These are phyloP conservation scores for Colletotrichum scovillei DNA, from an alignment of 2,329 filamentous ascomycete species.

Conservation along the genomic window DNA sequence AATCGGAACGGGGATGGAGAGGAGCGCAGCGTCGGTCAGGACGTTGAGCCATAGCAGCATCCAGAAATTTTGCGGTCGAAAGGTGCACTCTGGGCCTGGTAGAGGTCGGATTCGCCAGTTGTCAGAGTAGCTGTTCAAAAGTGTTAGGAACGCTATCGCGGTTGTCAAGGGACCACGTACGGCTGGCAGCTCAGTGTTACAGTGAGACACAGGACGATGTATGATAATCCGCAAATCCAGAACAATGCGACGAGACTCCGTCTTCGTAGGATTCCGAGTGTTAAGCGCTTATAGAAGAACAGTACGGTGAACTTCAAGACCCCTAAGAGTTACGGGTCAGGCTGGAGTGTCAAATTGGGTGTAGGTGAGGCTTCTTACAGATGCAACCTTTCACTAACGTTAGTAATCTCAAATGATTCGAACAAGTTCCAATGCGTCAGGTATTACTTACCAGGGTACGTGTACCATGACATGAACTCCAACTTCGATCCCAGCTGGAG, in stretches of 20 bases:
- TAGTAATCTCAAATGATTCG: too few species aligned
- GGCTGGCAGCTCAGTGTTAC: conserved; percentile 37
- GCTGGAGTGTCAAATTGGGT: too few species aligned
- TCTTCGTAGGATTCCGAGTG: conserved; percentile 31
- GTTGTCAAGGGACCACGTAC: background rate
- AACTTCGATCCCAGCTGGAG: conserved; percentile 39
- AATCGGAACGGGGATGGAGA: conserved; percentile 42
- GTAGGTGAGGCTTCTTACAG: conserved; percentile 32
- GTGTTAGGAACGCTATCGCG: background rate
- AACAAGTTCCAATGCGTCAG: too few species aligned
- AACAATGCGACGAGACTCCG: conserved; percentile 37
- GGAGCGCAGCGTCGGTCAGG: conserved; percentile 39
- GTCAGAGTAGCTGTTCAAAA: conserved; percentile 6
- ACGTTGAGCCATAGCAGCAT: conserved; percentile 40
- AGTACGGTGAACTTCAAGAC: conserved; percentile 41
- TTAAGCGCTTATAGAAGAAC: conserved; percentile 43
- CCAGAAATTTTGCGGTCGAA: conserved; percentile 40
- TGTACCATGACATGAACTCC: conserved; percentile 42
- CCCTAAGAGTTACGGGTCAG: conserved; percentile 33
- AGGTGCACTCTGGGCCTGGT: conserved; percentile 35
- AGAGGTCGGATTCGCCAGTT: conserved; percentile 42
- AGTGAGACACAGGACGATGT: conserved; percentile 31
- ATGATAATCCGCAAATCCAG: conserved; percentile 38
- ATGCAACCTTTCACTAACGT: conserved; percentile 34
- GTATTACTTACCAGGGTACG: conserved; percentile 33